Conservation (phyloP, 345 rosid species). For the Populus euphratica region DNA sequence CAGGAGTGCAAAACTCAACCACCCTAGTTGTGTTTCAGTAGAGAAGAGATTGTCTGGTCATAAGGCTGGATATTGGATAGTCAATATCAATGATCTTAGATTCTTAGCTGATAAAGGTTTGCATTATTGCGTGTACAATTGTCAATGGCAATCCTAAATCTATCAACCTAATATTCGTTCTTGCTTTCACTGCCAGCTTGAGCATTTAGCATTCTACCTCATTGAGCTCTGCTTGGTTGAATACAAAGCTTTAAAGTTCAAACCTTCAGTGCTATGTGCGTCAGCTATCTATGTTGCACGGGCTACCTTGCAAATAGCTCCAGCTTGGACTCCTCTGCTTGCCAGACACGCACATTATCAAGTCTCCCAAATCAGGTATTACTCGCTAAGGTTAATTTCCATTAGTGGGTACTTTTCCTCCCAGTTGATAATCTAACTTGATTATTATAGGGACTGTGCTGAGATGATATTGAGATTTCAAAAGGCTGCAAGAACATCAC, state of each 20-base stretch:
- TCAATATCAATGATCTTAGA: neutral
- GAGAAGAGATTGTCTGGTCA: neutral
- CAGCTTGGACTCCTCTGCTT: conserved; percentile 76
- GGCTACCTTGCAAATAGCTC: conserved; percentile 57
- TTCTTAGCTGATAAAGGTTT: neutral
- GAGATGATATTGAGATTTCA: conserved; percentile 76
- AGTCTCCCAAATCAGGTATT: conserved; percentile 62
- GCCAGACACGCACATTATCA: conserved; percentile 55
- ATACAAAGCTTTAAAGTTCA: conserved; percentile 72
- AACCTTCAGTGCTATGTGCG: conserved; percentile 83
- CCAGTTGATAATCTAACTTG: neutral
- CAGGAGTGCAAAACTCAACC: neutral
- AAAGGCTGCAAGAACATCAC: conserved; percentile 53
- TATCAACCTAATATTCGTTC: neutral
- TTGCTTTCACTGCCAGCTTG: conserved; percentile 46
- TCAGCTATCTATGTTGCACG: conserved; percentile 81
- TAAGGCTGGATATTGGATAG: neutral
- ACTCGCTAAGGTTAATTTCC: neutral
- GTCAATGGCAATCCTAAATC: neutral
- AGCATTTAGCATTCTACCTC: conserved; percentile 81
- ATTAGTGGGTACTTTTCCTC: neutral
- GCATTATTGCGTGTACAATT: neutral
- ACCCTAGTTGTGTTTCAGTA: neutral
- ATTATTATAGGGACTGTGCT: conserved; percentile 63
- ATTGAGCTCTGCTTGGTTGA: conserved; percentile 79